Evolutionary conservation across 2,329 filamentous ascomycete species (phyloP), one percentile per base, ranked within the genome.

Genomic region (Neoascochyta sp.): DNA sequence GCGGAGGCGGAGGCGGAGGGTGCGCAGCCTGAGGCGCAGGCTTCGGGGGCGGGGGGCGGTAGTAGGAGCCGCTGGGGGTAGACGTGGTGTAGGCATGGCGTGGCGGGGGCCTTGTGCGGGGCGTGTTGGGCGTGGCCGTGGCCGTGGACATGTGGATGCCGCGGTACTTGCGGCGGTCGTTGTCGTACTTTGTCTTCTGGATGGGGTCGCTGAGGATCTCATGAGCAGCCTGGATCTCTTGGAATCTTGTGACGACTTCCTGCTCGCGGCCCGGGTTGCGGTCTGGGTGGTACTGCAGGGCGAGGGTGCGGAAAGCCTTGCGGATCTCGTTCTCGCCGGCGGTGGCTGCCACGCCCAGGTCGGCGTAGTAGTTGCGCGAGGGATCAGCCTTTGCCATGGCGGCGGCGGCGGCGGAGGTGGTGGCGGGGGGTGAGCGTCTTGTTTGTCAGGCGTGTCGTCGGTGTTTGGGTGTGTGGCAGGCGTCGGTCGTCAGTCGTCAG

Each of bases 211-310:
- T 73, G 24, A 86, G 68, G 30, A 95, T 73, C 58, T 95, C 88
- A 55, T 93, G 81, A 13, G 88, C 88, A 4, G 83, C 78, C 62
- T 93, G 86, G 27, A 95, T 93, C 27, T 81, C 76, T 60, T 93
- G 85, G 54, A 95, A 95, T 54, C 86, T 84, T 17, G 82, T 73
- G 45, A 85, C 86, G 55, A 83, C 83, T 54, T 90, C 86, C 34
- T 76, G 66, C 64, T 94, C 87, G 53, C 77, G 78, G 29, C 88
- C 88, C 8, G 83, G 86, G 54, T 95, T 94, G 37, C 88, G 82
- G 60, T 95, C 88, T 6, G 88, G 88, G 54, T 95, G 88, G 53
- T 84, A 93, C 61, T 85, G 84, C 25, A 93, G 70, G 26, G 87
- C 87, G 54, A 94, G 75, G 62, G 87, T 88, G 47, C 83, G 78